phyloP scores from a whole-genome alignment of 2,329 filamentous ascomycete species.

The Capronia americana region DNA sequence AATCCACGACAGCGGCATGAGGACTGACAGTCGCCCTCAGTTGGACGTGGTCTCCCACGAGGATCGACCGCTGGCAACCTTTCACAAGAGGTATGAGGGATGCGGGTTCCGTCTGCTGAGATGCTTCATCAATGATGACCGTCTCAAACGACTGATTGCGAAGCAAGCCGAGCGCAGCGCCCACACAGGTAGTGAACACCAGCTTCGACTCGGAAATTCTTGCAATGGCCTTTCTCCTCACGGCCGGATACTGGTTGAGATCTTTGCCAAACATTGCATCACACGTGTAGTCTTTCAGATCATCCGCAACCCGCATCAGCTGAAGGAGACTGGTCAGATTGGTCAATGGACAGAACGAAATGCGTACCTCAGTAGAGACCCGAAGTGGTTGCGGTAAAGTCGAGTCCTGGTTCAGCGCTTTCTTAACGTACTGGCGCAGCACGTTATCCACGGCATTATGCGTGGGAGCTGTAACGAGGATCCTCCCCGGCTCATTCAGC shows the following conservation, averaged over 20 bases:
- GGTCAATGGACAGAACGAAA: background rate
- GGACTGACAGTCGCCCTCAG: conserved; percentile 53
- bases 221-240: conserved; percentile 47
- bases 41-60: conserved; percentile 58
- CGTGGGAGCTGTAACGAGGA: conserved; percentile 53
- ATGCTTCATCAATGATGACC: conserved; percentile 57
- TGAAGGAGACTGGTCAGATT: conserved; percentile 18
- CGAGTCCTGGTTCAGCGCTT: conserved; percentile 10
- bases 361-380: conserved; percentile 44
- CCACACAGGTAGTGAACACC: conserved; percentile 56
- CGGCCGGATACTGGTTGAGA: conserved; percentile 39
- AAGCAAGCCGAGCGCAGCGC: conserved; percentile 52
- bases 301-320: conserved; percentile 46
- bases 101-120: conserved; percentile 54
- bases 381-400: conserved; percentile 34
- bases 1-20: conserved; percentile 45
- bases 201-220: conserved; percentile 47
- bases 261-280: conserved; percentile 49
- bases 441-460: conserved; percentile 57
- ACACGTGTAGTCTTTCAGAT: conserved; percentile 47
- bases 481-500: conserved; percentile 38
- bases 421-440: conserved; percentile 46
- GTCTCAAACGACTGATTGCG: conserved; percentile 40
- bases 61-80: conserved; percentile 45
- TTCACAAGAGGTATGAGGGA: conserved; percentile 48